phyloP scores from a whole-genome alignment of 441 rosid species.

The Arabidopsis lyrata region DNA sequence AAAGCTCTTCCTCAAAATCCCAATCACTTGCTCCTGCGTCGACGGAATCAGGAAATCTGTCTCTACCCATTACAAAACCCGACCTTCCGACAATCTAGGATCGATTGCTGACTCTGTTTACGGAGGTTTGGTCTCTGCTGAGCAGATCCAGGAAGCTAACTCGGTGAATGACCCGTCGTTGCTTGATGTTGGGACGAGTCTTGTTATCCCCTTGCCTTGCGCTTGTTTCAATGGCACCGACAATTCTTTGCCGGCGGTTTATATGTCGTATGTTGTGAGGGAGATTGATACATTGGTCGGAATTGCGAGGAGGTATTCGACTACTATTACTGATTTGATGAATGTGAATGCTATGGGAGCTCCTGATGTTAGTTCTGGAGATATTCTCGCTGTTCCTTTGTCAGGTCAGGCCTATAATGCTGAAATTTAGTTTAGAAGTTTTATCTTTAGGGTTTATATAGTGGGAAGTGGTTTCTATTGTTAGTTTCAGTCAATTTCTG shows the following conservation, averaged over 20 bases:
- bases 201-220: constrained; percentile 84
- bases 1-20: constrained; percentile 79
- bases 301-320: constrained; percentile 73
- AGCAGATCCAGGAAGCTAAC: constrained; percentile 90
- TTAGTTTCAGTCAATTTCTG: background rate
- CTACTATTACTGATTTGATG: constrained; percentile 93
- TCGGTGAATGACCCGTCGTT: constrained; percentile 81
- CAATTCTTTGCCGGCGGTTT: constrained; percentile 86
- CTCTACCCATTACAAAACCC: constrained; percentile 80
- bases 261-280: constrained; percentile 85
- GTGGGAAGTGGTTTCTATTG: background rate
- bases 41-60: constrained; percentile 91
- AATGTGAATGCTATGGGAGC: constrained; percentile 96
- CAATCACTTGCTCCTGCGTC: constrained; percentile 79
- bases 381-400: constrained; percentile 83
- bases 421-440: background rate
- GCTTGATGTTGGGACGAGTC: constrained; percentile 79
- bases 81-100: constrained; percentile 78
- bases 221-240: constrained; percentile 93
- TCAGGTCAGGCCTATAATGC: constrained; percentile 66
- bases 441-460: background rate
- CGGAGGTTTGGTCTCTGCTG: constrained; percentile 83
- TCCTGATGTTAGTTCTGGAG: constrained; percentile 69
- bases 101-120: constrained; percentile 73
- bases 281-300: constrained; percentile 74